Base-by-base conservation (phyloP, 257 asterid genomes). In the Fraxinus anomala region DNA sequence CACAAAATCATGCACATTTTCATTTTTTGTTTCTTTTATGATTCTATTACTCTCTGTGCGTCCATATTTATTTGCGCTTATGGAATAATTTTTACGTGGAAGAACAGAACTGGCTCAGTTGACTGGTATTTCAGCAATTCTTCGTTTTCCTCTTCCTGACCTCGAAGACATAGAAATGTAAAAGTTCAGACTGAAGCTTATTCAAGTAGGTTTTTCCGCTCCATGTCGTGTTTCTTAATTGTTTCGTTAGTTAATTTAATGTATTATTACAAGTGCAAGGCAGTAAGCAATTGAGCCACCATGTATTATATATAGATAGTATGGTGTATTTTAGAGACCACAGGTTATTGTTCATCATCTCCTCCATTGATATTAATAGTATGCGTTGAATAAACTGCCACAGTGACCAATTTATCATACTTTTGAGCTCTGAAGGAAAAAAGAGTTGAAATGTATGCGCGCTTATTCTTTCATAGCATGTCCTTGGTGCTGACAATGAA, bases 131-230 rank as follows among this genome's bases (percentile, higher is more conserved):
- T 98, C 98, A 56, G 99, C 99, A 12, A 91, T 91, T 68, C 97
- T 95, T 75, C 96, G 98, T 8, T 95, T 95, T 86, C 99, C 99
- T 19, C 83, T 95, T 74, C 99, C 98, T 1, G 98, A 95, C 3
- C 86, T 95, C 77, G 99, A 95, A 24, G 99, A 95, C 77, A 90
- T 92, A 47, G 99, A 96, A 84, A 96, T 96, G 98, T 96, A 83
- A 85, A 24, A 66, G 47, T 34, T 30, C 72, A 72, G 36, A 28
- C 40, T 36, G 34, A 13, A 68, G 73, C 26, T 69, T 59, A 47
- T 34, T 74, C 16, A 76, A 76, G 68, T 12, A 9, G 68, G 33
- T 61, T 61, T 39, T 21, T 63, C 19, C 7, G 33, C 69, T 10
- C 34, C 34, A 63, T 63, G 69, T 63, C 17, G 3, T 11, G 68